Evolutionary conservation across 805 yeast species (phyloP), one percentile per base, ranked within the genome.

Genomic region (Candida maesae): DNA sequence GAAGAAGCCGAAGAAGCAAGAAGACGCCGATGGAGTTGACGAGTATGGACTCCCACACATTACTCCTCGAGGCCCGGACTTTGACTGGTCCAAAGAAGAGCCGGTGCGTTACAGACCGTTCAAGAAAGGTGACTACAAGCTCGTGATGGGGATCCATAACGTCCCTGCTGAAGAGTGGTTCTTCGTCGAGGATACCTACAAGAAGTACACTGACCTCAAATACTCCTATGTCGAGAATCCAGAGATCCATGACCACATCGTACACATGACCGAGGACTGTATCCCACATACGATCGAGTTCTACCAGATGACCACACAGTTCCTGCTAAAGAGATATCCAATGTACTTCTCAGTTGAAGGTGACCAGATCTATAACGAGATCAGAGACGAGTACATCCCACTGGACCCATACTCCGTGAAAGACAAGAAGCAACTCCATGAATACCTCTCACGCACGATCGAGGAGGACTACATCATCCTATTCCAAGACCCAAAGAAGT

Each of bases 71-170:
- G 51, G 47, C 17, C 44, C 59, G 3, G 58, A 58, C 40, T 72
- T 74, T 44, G 53, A 70, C 15, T 79, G 81, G 78, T 42, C 59
- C 12, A 46, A 49, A 4, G 58, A 60, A 6, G 58, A 64, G 33
- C 82, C 82, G 0, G 53, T 59, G 33, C 65, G 65, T 16, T 76
- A 69, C 48, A 62, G 78, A 35, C 88, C 87, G 1, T 82, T 79
- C 65, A 79, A 76, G 54, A 68, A 74, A 34, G 81, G 77, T 13
- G 73, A 66, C 35, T 79, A 81, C 51, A 73, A 70, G 46, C 61
- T 83, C 60, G 81, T 82, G 3, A 74, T 84, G 82, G 84, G 81
- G 1, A 68, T 81, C 37, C 65, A 70, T 44, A 66, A 70, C 53
- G 53, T 70, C 31, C 60, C 66, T 26, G 58, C 78, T 2, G 68